Evolutionary conservation across 2,329 filamentous ascomycete species (phyloP).

Genomic region (Aspergillus fructus): DNA sequence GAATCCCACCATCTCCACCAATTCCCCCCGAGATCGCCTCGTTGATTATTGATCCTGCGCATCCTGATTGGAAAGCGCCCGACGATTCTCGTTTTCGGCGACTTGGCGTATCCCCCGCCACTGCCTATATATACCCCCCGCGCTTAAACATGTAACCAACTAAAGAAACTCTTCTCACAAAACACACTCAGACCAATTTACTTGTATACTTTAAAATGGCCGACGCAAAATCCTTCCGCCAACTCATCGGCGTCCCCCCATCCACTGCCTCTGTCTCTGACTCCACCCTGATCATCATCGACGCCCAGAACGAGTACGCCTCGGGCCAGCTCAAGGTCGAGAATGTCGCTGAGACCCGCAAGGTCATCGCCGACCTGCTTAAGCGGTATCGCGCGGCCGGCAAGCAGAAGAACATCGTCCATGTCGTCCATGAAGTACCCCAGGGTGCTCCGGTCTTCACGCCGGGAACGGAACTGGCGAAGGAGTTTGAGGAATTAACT

Average conservation of each 20-base stretch:
- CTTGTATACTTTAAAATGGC: not conserved
- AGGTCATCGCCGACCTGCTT: slow-evolving; percentile 58
- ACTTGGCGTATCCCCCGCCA: no score
- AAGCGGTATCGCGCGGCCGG: slow-evolving; percentile 58
- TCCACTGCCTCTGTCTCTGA: slow-evolving; percentile 59
- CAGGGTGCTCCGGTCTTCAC: slow-evolving; percentile 67
- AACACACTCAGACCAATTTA: no score
- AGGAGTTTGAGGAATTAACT: slow-evolving; percentile 61
- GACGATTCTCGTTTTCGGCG: no score
- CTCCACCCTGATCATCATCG: slow-evolving; percentile 65
- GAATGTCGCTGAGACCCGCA: slow-evolving; percentile 54
- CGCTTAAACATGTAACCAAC: not conserved
- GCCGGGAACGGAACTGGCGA: slow-evolving; percentile 57
- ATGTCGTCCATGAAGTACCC: slow-evolving; percentile 61
- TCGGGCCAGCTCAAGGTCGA: slow-evolving; percentile 56
- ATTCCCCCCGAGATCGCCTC: not conserved
- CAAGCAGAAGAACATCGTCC: slow-evolving; percentile 53
- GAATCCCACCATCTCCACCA: not conserved
- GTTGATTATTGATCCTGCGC: no score
- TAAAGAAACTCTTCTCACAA: no score
- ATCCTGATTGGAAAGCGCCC: no score
- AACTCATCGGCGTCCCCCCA: slow-evolving; percentile 54
- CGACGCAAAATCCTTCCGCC: slow-evolving; percentile 43
- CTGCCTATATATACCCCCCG: no score
- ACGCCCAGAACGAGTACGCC: slow-evolving; percentile 68